Conservation (phyloP, 768 basidiomycete species). For the Lactarius deliciosus region DNA sequence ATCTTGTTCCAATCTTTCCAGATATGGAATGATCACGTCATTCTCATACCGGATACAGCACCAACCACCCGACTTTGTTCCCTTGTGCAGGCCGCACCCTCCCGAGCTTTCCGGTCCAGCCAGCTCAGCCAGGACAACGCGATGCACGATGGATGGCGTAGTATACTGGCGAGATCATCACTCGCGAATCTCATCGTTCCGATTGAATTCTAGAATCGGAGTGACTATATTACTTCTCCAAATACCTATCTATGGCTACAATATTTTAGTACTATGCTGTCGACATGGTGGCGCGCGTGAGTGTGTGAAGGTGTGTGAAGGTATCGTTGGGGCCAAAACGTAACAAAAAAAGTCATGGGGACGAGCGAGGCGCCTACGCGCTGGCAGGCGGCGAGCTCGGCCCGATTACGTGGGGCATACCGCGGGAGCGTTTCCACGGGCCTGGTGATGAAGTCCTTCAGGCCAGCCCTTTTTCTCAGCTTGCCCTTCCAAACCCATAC, state of each 20-base stretch:
- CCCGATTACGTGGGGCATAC: slow-evolving; percentile 37
- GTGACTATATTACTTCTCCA: slow-evolving; percentile 2
- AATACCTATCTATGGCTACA: slow-evolving; percentile 22
- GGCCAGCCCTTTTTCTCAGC: slow-evolving; percentile 72
- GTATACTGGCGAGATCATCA: background rate
- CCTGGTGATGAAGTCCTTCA: slow-evolving; percentile 46
- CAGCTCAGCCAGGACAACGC: background rate
- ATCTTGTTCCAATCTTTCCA: background rate
- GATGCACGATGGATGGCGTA: background rate
- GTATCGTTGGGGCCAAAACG: background rate
- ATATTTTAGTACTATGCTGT: slow-evolving; percentile 4
- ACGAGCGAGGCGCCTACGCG: background rate
- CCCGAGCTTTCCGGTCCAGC: background rate
- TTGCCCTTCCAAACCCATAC: slow-evolving; percentile 75
- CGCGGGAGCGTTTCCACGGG: slow-evolving; percentile 27
- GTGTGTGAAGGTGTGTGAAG: background rate
- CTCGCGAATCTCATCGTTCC: background rate
- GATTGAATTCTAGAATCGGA: background rate
- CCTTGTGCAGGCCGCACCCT: background rate
- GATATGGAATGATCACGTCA: slow-evolving; percentile 9
- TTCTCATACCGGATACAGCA: background rate
- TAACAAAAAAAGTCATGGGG: background rate
- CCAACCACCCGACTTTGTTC: background rate
- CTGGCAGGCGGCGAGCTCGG: slow-evolving; percentile 12
- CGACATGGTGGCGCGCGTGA: background rate